Evolutionary conservation across 192 early-diverging fungal genomes (phyloP), one percentile per base, ranked within the genome.

Genomic region (Coemansia sp.): DNA sequence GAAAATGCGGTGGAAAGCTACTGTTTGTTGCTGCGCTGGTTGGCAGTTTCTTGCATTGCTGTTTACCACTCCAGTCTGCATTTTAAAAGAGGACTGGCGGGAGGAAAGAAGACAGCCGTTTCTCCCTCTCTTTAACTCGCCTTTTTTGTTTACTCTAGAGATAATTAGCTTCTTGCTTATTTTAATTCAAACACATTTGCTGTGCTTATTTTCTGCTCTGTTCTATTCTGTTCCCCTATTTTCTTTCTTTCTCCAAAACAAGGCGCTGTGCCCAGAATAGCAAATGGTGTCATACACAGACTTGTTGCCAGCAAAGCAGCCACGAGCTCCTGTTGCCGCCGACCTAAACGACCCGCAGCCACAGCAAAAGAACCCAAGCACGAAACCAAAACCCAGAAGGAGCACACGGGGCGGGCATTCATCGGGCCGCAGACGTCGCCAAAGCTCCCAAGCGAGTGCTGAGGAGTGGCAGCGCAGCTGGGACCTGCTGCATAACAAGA

Each of bases 221-320:
- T 32, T 32, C 32, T 32, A 32, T 32, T 32, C 32, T 32, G 32
- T 2, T 32, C 2, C 32, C 32, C 38, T 48, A 41, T 68, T 7
- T 18, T 40, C 19, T 43, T 32, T 18, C 12, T 40, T 56, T 43
- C 56, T 56, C 47, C 16, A 21, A 18, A 37, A 39, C 21, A 43
- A 19, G 19, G 23, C 61, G 5, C 21, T 32, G 32, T 32, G 32
- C 32, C 32, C 32, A 4, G 32, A 32, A 32, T 15, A 15, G 26
- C 32, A 45, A 37, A 81, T 81, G 79, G 79, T 81, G 47, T 81
- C 79, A 15, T 81, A 81, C 44, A 75, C 79, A 23, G 79, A 81
- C 48, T 70, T 81, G 74, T 73, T 70, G 64, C 70, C 79, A 15
- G 47, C 76, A 21, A 81, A 81, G 47, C 74, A 81, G 71, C 74